A percentile compares a stretch with the other conserved stretches of the same genome.
Evolutionary conservation across 2,329 filamentous ascomycete genomes (phyloP).

Genomic region (Talaromyces marneffei): DNA sequence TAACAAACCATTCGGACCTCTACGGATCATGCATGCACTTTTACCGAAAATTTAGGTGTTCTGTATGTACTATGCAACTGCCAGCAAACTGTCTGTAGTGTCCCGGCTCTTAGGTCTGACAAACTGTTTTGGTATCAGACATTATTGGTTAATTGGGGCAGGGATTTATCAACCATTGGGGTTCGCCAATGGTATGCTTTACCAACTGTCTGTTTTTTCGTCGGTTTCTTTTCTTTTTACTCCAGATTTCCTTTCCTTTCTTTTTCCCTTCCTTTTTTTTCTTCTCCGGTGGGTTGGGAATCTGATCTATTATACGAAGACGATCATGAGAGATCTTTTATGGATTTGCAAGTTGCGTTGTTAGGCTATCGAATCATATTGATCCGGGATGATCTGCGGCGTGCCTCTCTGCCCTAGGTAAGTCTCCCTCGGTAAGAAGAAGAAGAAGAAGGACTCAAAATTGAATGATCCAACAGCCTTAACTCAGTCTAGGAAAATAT

Average conservation of each 20-base stretch:
- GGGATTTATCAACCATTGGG: not conserved
- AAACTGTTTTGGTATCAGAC: not conserved
- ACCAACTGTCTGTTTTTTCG: not conserved
- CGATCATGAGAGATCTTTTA: not conserved
- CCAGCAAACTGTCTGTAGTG: not conserved
- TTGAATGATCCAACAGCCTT: not conserved
- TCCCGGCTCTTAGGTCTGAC: not conserved
- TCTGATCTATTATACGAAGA: not conserved
- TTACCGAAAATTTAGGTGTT: not conserved
- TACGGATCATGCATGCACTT: not conserved
- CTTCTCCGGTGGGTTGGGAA: not conserved
- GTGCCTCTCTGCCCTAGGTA: too few species aligned
- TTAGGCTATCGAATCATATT: not conserved
- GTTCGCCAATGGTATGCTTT: not conserved
- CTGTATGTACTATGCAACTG: not conserved
- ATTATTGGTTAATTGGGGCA: not conserved
- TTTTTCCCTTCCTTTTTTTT: not conserved
- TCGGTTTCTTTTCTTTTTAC: not conserved
- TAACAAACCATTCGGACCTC: not conserved
- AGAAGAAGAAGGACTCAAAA: not conserved
- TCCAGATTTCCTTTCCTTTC: not conserved
- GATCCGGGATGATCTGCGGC: not conserved
- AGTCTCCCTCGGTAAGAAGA: not conserved
- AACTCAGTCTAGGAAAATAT: not conserved
- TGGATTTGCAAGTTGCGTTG: not conserved